phyloP scores from a whole-genome alignment of 495 filamentous ascomycete genomes.

The Apodospora peruviana region DNA sequence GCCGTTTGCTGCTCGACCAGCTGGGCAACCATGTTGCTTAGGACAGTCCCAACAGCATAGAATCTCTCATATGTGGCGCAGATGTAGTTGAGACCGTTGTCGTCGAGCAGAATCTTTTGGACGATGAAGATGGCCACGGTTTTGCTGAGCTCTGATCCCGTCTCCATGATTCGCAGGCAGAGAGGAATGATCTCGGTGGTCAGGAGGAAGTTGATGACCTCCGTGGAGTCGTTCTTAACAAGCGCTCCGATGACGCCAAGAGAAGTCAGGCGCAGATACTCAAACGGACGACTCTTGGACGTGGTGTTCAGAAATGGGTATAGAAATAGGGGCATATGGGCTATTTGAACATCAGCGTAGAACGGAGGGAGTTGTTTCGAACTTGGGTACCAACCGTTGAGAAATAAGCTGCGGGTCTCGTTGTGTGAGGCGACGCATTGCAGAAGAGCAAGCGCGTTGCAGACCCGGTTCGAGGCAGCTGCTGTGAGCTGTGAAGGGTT shows the following conservation, averaged over 20 bases:
- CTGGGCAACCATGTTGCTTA: slow-evolving; percentile 98
- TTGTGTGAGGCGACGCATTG: slow-evolving; percentile 98
- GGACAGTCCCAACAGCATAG: slow-evolving; percentile 94
- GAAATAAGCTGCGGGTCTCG: slow-evolving; percentile 86
- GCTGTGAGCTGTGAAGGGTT: slow-evolving; percentile 96
- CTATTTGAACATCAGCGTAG: slow-evolving; percentile 39
- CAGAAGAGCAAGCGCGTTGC: slow-evolving; percentile 92
- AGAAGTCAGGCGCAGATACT: slow-evolving; percentile 95
- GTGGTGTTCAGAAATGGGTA: slow-evolving; percentile 99
- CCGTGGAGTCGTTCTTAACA: slow-evolving; percentile 97
- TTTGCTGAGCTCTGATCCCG: slow-evolving; percentile 95
- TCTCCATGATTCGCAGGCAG: slow-evolving; percentile 99
- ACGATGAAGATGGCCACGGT: slow-evolving; percentile 99
- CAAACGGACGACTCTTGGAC: slow-evolving; percentile 95
- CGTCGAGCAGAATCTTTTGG: slow-evolving; percentile 98
- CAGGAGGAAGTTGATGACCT: slow-evolving; percentile 98
- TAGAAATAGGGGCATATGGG: slow-evolving; percentile 97
- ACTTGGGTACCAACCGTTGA: slow-evolving; percentile 58
- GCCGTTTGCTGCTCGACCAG: slow-evolving; percentile 97
- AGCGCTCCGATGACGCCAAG: slow-evolving; percentile 97
- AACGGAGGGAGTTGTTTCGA: slow-evolving; percentile 19
- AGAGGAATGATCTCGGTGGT: slow-evolving; percentile 99
- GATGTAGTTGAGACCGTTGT: slow-evolving; percentile 96
- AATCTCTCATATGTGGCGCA: slow-evolving; percentile 99
- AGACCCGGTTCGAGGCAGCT: slow-evolving; percentile 93